Base-by-base conservation (phyloP, 768 basidiomycete genomes). In the Termitomyces sp. region DNA sequence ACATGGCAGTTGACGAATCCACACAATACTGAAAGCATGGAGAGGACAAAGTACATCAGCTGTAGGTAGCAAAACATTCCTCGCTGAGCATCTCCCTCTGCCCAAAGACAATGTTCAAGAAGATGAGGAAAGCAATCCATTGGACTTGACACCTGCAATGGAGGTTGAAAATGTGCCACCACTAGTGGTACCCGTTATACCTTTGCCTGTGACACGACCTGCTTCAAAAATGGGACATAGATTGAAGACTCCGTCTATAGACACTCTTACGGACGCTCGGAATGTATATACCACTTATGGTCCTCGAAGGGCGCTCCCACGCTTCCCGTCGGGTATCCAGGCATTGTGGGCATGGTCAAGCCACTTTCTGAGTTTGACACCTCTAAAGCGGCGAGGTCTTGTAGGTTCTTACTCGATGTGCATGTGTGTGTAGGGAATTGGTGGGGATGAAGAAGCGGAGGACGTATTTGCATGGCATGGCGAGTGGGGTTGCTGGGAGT, bases 1-100 rank as follows among this genome's bases (percentile, higher is more conserved):
- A 70, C 82, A 47, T 93, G 91, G 89, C 78, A 83, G 39, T 70
- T 89, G 54, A 90, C 89, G 6, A 73, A 81, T 56, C 76, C 71
- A 53, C 81, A 91, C 25, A 82, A 86, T 3, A 72, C 75, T 94
- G 44, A 72, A 74, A 41, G 70, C 73, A 35, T 81, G 81, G 78
- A 74, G 74, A 65, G 71, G 71, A 47, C 69, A 66, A 20, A 64
- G 64, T 35, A 53, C 60, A 7, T 66, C 69, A 25, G 57, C 56
- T 2, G 63, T 62, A 5, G 63, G 62, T 25, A 71, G 68, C 42
- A 70, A 73, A 43, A 73, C 71, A 1, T 74, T 76, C 56, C 54
- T 73, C 16, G 73, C 73, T 12, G 70, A 75, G 47, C 68, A 72
- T 52, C 66, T 69, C 11, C 68, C 66, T 27, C 56, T 73, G 22